A percentile compares a stretch with the other conserved stretches of the same genome.
These are phyloP conservation scores for Biancaea sappan DNA, from an alignment of 306 rosid species.

Conservation along the genomic window DNA sequence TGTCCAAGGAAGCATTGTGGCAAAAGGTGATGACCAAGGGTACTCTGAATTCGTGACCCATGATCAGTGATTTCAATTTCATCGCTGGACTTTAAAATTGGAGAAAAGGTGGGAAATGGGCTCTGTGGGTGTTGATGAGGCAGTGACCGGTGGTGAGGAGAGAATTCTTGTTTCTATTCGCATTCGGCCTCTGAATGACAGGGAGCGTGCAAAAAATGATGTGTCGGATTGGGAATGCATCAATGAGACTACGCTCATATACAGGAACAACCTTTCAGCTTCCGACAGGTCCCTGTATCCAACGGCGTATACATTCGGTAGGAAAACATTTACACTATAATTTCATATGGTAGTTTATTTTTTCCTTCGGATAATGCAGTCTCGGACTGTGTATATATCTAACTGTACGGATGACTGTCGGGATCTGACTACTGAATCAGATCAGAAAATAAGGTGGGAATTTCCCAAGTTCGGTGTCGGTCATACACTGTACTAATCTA, in stretches of 20 bases:
- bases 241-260: constrained; percentile 75
- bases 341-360: not conserved
- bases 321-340: constrained; percentile 24
- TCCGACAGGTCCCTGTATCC: constrained; percentile 96
- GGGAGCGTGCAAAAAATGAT: constrained; percentile 70
- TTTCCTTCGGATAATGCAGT: constrained; percentile 12
- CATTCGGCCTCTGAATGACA: constrained; percentile 82
- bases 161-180: constrained; percentile 87
- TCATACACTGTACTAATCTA: not conserved
- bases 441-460: constrained; percentile 5
- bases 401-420: not conserved
- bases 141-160: constrained; percentile 51
- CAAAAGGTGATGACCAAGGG: constrained; percentile 31
- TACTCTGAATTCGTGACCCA: constrained; percentile 33
- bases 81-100: constrained; percentile 34
- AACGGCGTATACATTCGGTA: constrained; percentile 93
- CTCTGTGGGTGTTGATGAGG: constrained; percentile 70
- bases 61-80: constrained; percentile 33
- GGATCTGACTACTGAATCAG: constrained; percentile 8
- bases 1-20: constrained; percentile 25
- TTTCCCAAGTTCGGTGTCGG: constrained; percentile 19
- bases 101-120: constrained; percentile 58
- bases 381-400: not conserved
- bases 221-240: constrained; percentile 96
- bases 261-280: constrained; percentile 82